Evolutionary conservation across 371 early-diverging fungal genomes (phyloP), one percentile per base, ranked within the genome.

Genomic region (Mortierella polycephala): DNA sequence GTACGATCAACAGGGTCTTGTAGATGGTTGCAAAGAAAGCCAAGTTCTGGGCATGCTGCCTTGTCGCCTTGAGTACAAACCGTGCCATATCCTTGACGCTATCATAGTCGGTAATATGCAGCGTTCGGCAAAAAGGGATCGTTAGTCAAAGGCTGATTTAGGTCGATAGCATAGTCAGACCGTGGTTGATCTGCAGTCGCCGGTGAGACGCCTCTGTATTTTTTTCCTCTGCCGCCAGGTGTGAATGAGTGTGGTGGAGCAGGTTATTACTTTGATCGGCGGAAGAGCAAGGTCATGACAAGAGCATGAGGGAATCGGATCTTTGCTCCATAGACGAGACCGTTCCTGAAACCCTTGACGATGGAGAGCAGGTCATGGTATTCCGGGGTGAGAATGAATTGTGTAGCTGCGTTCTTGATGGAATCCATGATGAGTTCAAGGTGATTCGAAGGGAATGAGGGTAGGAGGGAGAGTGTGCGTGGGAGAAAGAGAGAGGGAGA

Each of bases 281-380:
- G 90, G 85, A 98, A 98, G 65, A 98, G 85, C 69, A 98, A 85
- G 23, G 98, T 95, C 99, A 98, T 98, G 64, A 98, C 98, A 0
- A 98, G 84, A 12, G 99, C 99, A 83, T 98, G 98, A 30, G 99
- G 99, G 70, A 98, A 97, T 52, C 99, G 86, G 57, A 98, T 92
- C 83, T 98, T 97, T 46, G 97, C 92, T 50, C 99, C 98, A 74
- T 98, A 98, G 10, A 98, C 98, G 54, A 95, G 88, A 68, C 99
- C 99, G 82, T 96, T 98, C 57, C 99, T 91, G 71, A 95, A 93
- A 11, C 95, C 98, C 83, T 98, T 98, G 60, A 98, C 82, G 60
- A 98, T 91, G 42, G 95, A 83, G 46, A 98, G 85, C 2, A 94
- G 23, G 71, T 95, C 94, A 81, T 94, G 95, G 81, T 92, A 87